Evolutionary conservation across 345 rosid species (phyloP).

Genomic region (Eutrema japonicum): DNA sequence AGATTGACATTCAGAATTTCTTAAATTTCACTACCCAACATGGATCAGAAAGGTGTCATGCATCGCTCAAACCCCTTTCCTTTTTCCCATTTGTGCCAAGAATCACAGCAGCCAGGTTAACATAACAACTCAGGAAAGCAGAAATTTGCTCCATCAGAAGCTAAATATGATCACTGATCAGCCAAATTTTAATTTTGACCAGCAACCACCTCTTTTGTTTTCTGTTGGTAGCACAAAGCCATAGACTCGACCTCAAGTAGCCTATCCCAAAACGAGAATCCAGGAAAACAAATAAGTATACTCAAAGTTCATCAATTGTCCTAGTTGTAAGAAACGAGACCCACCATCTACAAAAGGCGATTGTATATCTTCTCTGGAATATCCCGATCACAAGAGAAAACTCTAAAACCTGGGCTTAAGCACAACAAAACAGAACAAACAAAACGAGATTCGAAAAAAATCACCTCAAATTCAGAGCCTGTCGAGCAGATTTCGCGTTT

Average conservation of each 20-base stretch:
- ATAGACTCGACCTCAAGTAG: constrained; percentile 12
- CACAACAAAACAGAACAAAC: not conserved
- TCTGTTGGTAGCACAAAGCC: constrained; percentile 15
- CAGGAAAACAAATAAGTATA: constrained; percentile 15
- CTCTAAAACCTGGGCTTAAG: not conserved
- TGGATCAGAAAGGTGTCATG: not conserved
- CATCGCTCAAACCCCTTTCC: not conserved
- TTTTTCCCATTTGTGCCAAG: constrained; percentile 3
- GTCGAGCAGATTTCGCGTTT: constrained; percentile 20
- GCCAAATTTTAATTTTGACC: not conserved
- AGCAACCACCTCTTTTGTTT: not conserved
- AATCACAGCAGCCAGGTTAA: not conserved
- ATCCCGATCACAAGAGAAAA: constrained; percentile 18
- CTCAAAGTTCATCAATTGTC: constrained; percentile 6
- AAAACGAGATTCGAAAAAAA: constrained; percentile 10
- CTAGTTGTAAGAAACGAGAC: not conserved
- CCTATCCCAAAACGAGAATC: constrained; percentile 8
- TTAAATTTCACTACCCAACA: not conserved
- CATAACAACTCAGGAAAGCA: constrained; percentile 12
- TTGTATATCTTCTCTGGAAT: constrained; percentile 1
- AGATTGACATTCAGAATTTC: constrained; percentile 13
- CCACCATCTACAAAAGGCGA: not conserved
- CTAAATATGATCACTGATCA: constrained; percentile 14
- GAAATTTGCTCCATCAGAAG: not conserved
- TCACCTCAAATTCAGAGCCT: constrained; percentile 31